phyloP scores from a whole-genome alignment of 352 stramenopile genomes.

The Globisporangium polare region DNA sequence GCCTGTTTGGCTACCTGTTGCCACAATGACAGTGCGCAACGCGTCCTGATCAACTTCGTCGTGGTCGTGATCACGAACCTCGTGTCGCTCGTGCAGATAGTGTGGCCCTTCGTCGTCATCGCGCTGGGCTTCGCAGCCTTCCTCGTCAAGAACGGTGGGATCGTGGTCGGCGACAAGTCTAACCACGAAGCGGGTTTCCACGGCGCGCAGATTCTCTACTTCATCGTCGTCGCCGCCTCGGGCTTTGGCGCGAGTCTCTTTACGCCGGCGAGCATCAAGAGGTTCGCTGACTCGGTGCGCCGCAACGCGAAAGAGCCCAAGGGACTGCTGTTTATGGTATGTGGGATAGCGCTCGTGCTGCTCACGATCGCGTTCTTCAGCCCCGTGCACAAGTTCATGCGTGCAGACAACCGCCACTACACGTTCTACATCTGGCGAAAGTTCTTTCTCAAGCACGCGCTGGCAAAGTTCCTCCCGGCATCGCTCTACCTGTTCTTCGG shows the following conservation, averaged over 20 bases:
- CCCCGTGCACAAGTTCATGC: constrained; percentile 87
- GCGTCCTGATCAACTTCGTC: constrained; percentile 62
- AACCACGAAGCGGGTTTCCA: constrained; percentile 80
- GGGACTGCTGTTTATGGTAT: constrained; percentile 30
- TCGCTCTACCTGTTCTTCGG: constrained; percentile 61
- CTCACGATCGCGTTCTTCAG: constrained; percentile 60
- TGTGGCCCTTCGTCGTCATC: constrained; percentile 70
- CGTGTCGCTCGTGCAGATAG: constrained; percentile 39
- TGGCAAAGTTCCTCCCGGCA: constrained; percentile 62
- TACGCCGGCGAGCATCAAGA: constrained; percentile 23
- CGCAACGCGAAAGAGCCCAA: constrained; percentile 29
- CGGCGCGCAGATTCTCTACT: constrained; percentile 74
- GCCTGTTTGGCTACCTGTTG: not conserved
- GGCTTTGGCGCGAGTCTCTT: constrained; percentile 58
- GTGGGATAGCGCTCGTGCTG: constrained; percentile 20
- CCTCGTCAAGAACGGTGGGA: constrained; percentile 68
- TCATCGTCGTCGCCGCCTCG: constrained; percentile 52
- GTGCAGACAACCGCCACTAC: constrained; percentile 91
- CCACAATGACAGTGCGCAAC: constrained; percentile 22
- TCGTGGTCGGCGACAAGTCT: constrained; percentile 83
- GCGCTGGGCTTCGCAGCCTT: constrained; percentile 55
- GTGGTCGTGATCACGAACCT: constrained; percentile 49
- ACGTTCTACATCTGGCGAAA: constrained; percentile 91
- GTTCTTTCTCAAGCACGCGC: constrained; percentile 70
- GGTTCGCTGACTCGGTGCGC: constrained; percentile 33